Base-by-base conservation (phyloP, 2,329 filamentous ascomycete genomes). In the Torrubiellomyces zombiae region DNA sequence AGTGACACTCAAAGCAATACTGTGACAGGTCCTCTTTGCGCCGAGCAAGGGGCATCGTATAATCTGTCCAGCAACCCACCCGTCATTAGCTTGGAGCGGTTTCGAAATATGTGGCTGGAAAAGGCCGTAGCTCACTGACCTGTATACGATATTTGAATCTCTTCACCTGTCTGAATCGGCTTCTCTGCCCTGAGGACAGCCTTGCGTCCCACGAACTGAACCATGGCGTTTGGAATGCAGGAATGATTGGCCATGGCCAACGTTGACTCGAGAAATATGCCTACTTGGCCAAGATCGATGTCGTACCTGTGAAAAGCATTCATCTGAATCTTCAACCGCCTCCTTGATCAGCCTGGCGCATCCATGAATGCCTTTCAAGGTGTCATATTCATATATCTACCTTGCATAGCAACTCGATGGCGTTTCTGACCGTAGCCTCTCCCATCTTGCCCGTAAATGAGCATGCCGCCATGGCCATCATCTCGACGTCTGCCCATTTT, bases 221-320 rank as follows among this genome's bases (percentile, higher is more conserved):
- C 61, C 23, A 59, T 51, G 2, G 68, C 65, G 33, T 71, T 74
- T 4, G 69, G 69, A 3, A 60, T 41, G 33, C 70, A 75, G 0
- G 67, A 68, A 39, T 75, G 70, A 33, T 75, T 75, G 13, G 58
- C 56, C 58, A 72, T 68, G 29, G 67, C 62, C 20, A 71, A 48
- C 4, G 44, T 55, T 1, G 63, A 53, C 32, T 71, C 62, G 18
- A 74, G 46, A 32, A 67, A 73, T 16, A 70, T 50, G 14, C 66
- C 67, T 1, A 58, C 51, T 27, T 61, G 51, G 1, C 55, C 60
- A 6, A 61, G 42, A 35, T 73, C 65, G 3, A 48, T 42, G 26
- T 72, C 65, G 14, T 53, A 51, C 26, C 63, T 51, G 37, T 67
- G 64, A 39, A 75, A 75, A 4, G 66, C 56, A 44, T 75, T 75